Evolutionary conservation across 768 basidiomycete species (phyloP).

Genomic region (Leccinum fibrillosum): DNA sequence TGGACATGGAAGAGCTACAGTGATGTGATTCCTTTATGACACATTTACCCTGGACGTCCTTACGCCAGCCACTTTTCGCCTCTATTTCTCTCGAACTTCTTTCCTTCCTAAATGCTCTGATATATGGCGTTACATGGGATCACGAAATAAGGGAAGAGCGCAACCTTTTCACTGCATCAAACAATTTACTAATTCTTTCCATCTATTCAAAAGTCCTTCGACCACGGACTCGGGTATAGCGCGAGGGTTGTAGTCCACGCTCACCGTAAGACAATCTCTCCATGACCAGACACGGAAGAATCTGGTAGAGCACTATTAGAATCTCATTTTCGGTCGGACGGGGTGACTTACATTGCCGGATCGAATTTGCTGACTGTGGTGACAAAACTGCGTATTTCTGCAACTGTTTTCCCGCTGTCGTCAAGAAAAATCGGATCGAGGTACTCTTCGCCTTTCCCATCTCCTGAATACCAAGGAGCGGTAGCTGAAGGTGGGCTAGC

Average conservation of each 20-base stretch:
- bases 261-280: neutral
- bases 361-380: neutral
- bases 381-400: neutral
- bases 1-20: slow-evolving; percentile 38
- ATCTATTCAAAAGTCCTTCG: neutral
- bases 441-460: slow-evolving; percentile 1
- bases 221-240: neutral
- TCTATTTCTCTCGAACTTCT: slow-evolving; percentile 94
- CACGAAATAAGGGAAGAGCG: neutral
- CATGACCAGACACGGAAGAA: slow-evolving; percentile 5
- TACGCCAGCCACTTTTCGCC: slow-evolving; percentile 90
- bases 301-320: neutral
- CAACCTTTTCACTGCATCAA: neutral
- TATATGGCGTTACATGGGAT: slow-evolving; percentile 56
- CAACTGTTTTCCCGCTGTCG: neutral
- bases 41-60: slow-evolving; percentile 25
- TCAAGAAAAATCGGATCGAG: neutral
- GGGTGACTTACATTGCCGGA: neutral
- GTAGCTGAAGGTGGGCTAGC: neutral
- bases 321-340: neutral
- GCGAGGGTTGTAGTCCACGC: slow-evolving; percentile 1
- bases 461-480: neutral
- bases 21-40: slow-evolving; percentile 14
- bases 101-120: slow-evolving; percentile 88
- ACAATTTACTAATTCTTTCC: neutral